Conservation (phyloP, 371 early-diverging fungal species). For the Syncephalastrum sp. region DNA sequence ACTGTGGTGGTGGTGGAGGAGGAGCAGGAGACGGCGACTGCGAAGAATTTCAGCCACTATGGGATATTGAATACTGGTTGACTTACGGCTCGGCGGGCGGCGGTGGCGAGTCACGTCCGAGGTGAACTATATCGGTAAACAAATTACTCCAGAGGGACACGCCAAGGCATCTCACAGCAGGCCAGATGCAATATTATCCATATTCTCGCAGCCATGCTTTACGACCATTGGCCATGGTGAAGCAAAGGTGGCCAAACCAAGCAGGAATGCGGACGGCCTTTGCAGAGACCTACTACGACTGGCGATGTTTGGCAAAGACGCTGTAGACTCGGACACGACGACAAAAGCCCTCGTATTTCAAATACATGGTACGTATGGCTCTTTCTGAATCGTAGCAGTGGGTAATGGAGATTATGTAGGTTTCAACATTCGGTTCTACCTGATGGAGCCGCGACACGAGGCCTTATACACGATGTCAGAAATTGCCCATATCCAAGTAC, state of each 20-base stretch:
- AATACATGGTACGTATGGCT: neutral
- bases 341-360: conserved; percentile 4
- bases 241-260: conserved; percentile 11
- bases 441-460: conserved; percentile 3
- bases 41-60: too few species aligned
- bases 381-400: neutral
- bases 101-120: too few species aligned
- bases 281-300: conserved; percentile 6
- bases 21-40: too few species aligned
- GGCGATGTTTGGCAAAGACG: conserved; percentile 7
- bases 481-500: too few species aligned
- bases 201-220: conserved; percentile 8
- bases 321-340: conserved; percentile 6
- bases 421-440: conserved; percentile 8
- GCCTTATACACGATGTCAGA: conserved; percentile 8
- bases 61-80: too few species aligned
- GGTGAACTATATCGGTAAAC: too few species aligned
- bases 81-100: too few species aligned
- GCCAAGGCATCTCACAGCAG: neutral
- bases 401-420: conserved; percentile 6
- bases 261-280: conserved; percentile 2
- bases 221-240: conserved; percentile 11
- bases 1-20: too few species aligned
- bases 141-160: conserved; percentile 3
- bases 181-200: conserved; percentile 4